Evolutionary conservation across 2,329 filamentous ascomycete genomes (phyloP), one percentile per base, ranked within the genome.

Genomic region (Beauveria sp.): DNA sequence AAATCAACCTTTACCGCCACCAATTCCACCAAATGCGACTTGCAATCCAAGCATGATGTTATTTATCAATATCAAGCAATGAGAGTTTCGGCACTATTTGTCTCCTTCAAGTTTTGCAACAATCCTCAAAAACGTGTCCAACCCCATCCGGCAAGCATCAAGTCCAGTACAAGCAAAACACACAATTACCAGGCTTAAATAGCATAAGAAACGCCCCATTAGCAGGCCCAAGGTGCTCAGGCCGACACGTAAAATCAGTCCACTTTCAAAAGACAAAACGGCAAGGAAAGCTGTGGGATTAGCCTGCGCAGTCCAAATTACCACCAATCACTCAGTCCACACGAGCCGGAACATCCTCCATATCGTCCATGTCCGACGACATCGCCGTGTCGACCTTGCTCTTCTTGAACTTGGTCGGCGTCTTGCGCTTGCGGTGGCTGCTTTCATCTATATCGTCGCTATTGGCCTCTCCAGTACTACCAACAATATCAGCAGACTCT

Each of bases 341-440:
- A 18, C 51, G 58, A 30, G 58, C 46, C 46, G 75, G 76, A 46
- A 78, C 66, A 61, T 78, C 76, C 58, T 77, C 75, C 76, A 78
- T 77, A 49, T 78, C 76, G 40, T 78, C 75, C 73, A 78, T 76
- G 16, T 70, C 69, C 43, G 73, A 75, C 5, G 69, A 72, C 16
- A 66, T 46, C n/a, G 63, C 62, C 14, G 57, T 53, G 45, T 58
- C 30, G 14, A 20, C 12, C 12, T 20, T 40, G 38, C 63, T 63
- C 20, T 62, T 66, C 52, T 67, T 70, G 62, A 68, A 69, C 62
- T 69, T 73, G 62, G 64, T 68, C 20, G 71, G 68, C 30, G 66
- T 71, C 66, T 50, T 61, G 50, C 66, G 70, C 60, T 64, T 67
- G 42, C 68, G 67, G 47, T 64, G 60, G 34, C 65, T 66, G 52